Percentiles rank a stretch among this genome's conserved stretches.
These are phyloP conservation scores for Boletus sp. DNA, from an alignment of 768 basidiomycete genomes.

Conservation along the genomic window DNA sequence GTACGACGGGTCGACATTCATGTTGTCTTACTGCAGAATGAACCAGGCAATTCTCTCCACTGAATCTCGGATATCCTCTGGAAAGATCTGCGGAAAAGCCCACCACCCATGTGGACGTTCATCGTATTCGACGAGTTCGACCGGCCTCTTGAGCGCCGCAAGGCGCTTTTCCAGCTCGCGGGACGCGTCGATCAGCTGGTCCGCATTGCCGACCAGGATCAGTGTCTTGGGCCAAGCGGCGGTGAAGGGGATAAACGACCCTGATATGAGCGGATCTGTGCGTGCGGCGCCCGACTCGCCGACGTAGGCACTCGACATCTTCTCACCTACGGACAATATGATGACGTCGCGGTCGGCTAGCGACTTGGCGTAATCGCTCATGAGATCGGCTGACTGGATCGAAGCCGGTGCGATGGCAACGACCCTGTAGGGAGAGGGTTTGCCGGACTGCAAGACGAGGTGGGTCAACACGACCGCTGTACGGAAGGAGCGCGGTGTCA, in stretches of 20 bases:
- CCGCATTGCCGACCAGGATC: constrained; percentile 10
- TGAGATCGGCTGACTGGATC: constrained; percentile 8
- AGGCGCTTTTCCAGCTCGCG: constrained; percentile 2
- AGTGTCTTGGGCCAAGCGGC: constrained; percentile 12
- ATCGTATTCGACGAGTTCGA: too few species aligned
- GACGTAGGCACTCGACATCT: background rate
- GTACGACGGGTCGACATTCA: too few species aligned
- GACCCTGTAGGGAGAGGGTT: constrained; percentile 51
- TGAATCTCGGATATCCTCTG: background rate
- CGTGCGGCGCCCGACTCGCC: constrained; percentile 1
- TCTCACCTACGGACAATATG: background rate
- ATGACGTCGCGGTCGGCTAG: background rate
- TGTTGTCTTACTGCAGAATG: background rate
- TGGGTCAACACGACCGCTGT: constrained; percentile 14
- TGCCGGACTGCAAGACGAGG: constrained; percentile 49
- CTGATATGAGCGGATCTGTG: constrained; percentile 9
- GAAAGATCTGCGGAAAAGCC: too few species aligned
- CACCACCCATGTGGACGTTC: too few species aligned
- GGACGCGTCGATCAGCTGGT: constrained; percentile 9
- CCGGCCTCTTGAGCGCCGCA: too few species aligned
- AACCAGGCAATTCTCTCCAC: background rate
- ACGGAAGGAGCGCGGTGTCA: background rate
- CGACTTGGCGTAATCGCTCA: background rate
- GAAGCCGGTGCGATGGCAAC: constrained; percentile 51
- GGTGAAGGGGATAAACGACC: constrained; percentile 7